phyloP scores from a whole-genome alignment of 129 eudicot species.

The Artemisia argyi region DNA sequence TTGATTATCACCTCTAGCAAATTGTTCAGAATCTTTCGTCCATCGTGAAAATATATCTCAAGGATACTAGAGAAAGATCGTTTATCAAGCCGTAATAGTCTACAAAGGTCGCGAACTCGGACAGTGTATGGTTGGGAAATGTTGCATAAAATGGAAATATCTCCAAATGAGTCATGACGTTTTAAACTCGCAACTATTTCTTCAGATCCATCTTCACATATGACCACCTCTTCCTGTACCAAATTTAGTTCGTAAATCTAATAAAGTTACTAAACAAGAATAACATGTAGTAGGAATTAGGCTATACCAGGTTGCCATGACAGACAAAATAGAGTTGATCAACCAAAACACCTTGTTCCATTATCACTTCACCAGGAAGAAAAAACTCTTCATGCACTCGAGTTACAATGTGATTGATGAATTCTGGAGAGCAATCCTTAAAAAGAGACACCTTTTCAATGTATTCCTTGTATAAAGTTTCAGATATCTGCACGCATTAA shows the following conservation, averaged over 20 bases:
- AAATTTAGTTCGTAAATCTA: background rate
- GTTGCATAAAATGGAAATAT: conserved; percentile 80
- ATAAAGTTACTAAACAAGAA: background rate
- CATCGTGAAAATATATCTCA: conserved; percentile 89
- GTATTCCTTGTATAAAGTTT: conserved; percentile 54
- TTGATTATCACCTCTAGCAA: conserved; percentile 66
- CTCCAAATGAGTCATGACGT: conserved; percentile 74
- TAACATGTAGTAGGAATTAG: too few species aligned
- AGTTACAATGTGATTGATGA: conserved; percentile 76
- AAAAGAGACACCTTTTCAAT: conserved; percentile 71
- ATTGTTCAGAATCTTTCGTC: conserved; percentile 67
- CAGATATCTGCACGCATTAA: conserved; percentile 69
- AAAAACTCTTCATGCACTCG: conserved; percentile 92
- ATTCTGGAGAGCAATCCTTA: conserved; percentile 79
- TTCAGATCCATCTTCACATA: conserved; percentile 64
- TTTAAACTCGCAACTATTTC: conserved; percentile 35
- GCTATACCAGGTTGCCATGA: conserved; percentile 74
- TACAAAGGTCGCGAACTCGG: conserved; percentile 73
- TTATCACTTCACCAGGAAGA: conserved; percentile 88
- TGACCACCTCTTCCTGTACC: conserved; percentile 75
- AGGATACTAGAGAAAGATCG: conserved; percentile 77
- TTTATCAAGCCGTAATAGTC: conserved; percentile 81
- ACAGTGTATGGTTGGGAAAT: conserved; percentile 92
- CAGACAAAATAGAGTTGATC: conserved; percentile 93
- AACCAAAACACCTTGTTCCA: conserved; percentile 85